Percentiles rank a stretch among this genome's conserved stretches.
Conservation (phyloP, 78 protist genomes). For the Speleostelium caveatum region DNA sequence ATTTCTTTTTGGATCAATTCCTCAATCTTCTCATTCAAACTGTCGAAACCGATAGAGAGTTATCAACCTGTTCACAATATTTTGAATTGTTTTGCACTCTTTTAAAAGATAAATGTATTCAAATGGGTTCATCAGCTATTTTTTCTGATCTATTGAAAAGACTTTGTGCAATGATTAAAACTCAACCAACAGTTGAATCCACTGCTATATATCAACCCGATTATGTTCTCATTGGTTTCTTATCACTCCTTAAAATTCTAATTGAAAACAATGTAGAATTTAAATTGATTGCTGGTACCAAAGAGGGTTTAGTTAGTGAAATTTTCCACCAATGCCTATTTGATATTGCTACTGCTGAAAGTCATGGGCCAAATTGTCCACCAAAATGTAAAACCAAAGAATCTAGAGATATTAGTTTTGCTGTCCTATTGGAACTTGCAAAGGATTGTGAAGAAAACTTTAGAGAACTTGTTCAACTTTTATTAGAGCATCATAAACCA, state of each 20-base stretch:
- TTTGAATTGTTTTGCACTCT: conserved; percentile 11
- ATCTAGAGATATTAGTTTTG: conserved; percentile 63
- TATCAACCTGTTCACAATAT: conserved; percentile 21
- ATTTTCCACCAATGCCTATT: conserved; percentile 74
- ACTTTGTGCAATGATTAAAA: conserved; percentile 37
- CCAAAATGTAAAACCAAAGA: conserved; percentile 79
- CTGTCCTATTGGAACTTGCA: conserved; percentile 64
- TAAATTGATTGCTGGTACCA: conserved; percentile 45
- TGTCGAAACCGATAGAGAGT: conserved; percentile 24
- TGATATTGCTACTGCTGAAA: conserved; percentile 79
- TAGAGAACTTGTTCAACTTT: background rate
- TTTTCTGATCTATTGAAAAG: background rate
- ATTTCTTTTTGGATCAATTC: conserved; percentile 35
- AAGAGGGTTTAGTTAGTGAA: conserved; percentile 38
- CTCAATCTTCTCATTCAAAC: background rate
- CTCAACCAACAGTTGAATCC: conserved; percentile 74
- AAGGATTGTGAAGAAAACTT: conserved; percentile 27
- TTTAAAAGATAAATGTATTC: conserved; percentile 12
- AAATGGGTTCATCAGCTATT: background rate
- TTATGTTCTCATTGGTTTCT: conserved; percentile 40
- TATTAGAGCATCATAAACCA: conserved; percentile 54
- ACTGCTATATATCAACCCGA: conserved; percentile 33
- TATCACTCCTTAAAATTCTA: conserved; percentile 34
- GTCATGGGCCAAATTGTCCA: conserved; percentile 80
- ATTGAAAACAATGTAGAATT: conserved; percentile 11